A percentile compares a stretch with the other conserved stretches of the same genome.
Conservation (phyloP, 768 basidiomycete species). For the Boletus patriciae region DNA sequence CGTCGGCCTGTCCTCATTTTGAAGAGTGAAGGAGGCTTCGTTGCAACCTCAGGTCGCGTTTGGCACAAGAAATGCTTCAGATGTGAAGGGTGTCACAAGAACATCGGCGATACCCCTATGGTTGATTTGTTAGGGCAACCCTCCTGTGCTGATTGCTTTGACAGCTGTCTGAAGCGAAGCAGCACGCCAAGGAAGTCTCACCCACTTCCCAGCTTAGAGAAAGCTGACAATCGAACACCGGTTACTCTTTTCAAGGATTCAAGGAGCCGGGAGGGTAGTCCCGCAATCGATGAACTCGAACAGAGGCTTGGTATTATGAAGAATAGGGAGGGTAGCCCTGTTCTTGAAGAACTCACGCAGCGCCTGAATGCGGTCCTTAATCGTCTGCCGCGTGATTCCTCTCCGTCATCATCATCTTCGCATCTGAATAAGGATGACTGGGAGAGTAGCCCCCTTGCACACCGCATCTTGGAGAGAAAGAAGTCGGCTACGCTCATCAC, state of each 20-base stretch:
- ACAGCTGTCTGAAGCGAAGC: slow-evolving; percentile 64
- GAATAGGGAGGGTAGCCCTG: slow-evolving; percentile 55
- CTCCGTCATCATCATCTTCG: slow-evolving; percentile 26
- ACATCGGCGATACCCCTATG: slow-evolving; percentile 73
- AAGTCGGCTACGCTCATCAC: slow-evolving; percentile 13
- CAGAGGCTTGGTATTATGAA: slow-evolving; percentile 57
- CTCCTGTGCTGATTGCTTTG: slow-evolving; percentile 79
- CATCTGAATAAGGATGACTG: slow-evolving; percentile 15
- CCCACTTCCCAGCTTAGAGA: slow-evolving; percentile 34
- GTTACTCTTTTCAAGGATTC: slow-evolving; percentile 45
- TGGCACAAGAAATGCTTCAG: slow-evolving; percentile 86
- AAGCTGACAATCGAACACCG: slow-evolving; percentile 39
- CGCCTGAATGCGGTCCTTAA: slow-evolving; percentile 42
- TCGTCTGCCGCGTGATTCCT: slow-evolving; percentile 35
- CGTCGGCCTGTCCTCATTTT: slow-evolving; percentile 69
- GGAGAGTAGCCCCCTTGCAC: slow-evolving; percentile 31
- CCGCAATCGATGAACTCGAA: slow-evolving; percentile 64
- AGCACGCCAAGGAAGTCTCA: slow-evolving; percentile 39
- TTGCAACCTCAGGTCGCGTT: slow-evolving; percentile 65
- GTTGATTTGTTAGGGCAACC: slow-evolving; percentile 82
- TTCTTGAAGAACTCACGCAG: slow-evolving; percentile 50
- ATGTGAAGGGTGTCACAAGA: slow-evolving; percentile 70
- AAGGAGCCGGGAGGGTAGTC: slow-evolving; percentile 53
- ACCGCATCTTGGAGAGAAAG: slow-evolving; percentile 24
- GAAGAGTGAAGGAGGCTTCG: slow-evolving; percentile 74